Evolutionary conservation across 495 filamentous ascomycete genomes (phyloP).

Genomic region (Aspergillus sclerotiicarbonarius): DNA sequence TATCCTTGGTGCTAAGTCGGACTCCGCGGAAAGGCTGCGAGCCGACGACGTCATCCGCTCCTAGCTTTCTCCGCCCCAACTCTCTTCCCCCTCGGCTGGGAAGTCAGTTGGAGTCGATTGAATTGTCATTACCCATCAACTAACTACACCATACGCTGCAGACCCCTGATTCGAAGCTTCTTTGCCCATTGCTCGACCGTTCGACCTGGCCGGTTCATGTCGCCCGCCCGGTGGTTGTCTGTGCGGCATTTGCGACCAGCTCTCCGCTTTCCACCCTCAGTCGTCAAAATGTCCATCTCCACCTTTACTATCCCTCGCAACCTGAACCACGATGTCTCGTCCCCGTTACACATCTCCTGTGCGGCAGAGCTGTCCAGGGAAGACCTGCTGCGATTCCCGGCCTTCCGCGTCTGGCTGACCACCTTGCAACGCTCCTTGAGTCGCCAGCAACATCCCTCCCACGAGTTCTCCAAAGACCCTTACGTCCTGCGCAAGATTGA

Average conservation of each 20-base stretch:
- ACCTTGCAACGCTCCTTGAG: constrained; percentile 64
- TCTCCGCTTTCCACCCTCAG: constrained; percentile 5
- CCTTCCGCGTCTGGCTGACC: constrained; percentile 70
- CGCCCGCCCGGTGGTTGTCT: constrained; percentile 8
- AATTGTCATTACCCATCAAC: too few relatives aligned
- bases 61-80: too few relatives aligned
- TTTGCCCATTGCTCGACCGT: background rate
- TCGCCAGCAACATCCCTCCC: constrained; percentile 56
- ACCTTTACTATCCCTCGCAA: constrained; percentile 48
- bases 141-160: background rate
- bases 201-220: background rate
- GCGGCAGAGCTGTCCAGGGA: constrained; percentile 57
- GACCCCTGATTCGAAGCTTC: background rate
- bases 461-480: constrained; percentile 69
- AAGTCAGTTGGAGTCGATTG: too few relatives aligned
- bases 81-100: too few relatives aligned
- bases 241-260: constrained; percentile 8
- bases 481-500: constrained; percentile 69
- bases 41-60: background rate
- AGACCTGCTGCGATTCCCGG: constrained; percentile 65
- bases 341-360: constrained; percentile 51
- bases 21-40: background rate
- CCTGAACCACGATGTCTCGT: constrained; percentile 18
- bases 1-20: too few relatives aligned
- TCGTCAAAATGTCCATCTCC: constrained; percentile 28